These are phyloP conservation scores for Aspergillus panamensis DNA, from an alignment of 495 filamentous ascomycete species.

Conservation along the genomic window DNA sequence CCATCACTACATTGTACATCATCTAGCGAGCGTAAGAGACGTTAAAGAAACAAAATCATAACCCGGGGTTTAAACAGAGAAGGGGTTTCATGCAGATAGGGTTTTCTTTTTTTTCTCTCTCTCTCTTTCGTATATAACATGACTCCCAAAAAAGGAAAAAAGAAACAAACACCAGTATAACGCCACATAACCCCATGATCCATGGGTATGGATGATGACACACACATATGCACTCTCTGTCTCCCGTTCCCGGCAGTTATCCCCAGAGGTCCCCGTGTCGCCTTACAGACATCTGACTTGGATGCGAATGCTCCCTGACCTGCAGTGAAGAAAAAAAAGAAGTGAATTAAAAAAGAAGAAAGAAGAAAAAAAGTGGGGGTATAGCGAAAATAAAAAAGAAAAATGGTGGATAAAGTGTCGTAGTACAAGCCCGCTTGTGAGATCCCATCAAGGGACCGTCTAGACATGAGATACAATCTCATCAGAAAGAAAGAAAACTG, in stretches of 20 bases:
- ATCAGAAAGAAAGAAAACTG: slow-evolving; percentile 8
- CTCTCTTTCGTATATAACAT: not conserved
- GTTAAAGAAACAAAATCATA: not conserved
- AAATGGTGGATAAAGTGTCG: slow-evolving; percentile 14
- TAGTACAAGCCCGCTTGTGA: slow-evolving; percentile 22
- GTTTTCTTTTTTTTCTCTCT: not conserved
- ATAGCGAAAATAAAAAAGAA: slow-evolving; percentile 12
- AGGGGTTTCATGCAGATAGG: not conserved
- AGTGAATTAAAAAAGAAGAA: slow-evolving; percentile 10
- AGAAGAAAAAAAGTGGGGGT: slow-evolving; percentile 1
- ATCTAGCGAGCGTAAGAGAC: slow-evolving; percentile 13
- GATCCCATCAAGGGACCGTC: slow-evolving; percentile 22
- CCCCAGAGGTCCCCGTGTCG: slow-evolving; percentile 12
- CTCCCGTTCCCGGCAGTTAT: slow-evolving; percentile 11
- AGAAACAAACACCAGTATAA: slow-evolving; percentile 2
- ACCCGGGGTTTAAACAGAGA: no score
- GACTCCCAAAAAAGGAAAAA: not conserved
- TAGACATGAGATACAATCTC: slow-evolving; percentile 20
- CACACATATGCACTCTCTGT: slow-evolving; percentile 1
- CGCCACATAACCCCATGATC: slow-evolving; percentile 7
- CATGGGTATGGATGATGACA: slow-evolving; percentile 11
- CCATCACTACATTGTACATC: not conserved
- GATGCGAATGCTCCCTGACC: slow-evolving; percentile 10
- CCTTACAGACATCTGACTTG: slow-evolving; percentile 11
- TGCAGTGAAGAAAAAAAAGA: slow-evolving; percentile 14